Conservation (phyloP, 2,329 filamentous ascomycete genomes). For the Emmonsiellopsis sp. region DNA sequence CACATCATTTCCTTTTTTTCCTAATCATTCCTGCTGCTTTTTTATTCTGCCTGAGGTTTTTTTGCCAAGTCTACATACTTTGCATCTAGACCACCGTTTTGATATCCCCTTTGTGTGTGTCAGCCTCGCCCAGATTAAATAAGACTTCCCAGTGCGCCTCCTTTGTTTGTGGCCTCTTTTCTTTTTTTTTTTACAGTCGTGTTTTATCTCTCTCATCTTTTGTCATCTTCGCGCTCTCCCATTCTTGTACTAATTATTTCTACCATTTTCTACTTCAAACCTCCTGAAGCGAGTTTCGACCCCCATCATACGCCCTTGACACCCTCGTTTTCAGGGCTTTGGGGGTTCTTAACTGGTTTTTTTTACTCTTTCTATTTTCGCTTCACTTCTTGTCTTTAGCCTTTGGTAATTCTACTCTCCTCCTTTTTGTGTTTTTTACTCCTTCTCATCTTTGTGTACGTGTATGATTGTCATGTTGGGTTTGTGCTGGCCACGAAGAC, state of each 20-base stretch:
- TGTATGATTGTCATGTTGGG: no score
- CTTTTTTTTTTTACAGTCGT: not conserved
- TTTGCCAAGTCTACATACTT: constrained; percentile 6
- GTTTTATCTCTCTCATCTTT: constrained; percentile 4
- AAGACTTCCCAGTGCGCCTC: not conserved
- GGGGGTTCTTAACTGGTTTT: no score
- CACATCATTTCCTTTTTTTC: constrained; percentile 21
- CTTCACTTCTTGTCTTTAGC: no score
- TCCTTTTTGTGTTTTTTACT: no score
- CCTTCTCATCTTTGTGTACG: no score
- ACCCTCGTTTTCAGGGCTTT: not conserved
- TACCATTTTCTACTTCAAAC: not conserved
- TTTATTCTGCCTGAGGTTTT: not conserved
- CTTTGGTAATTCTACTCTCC: no score
- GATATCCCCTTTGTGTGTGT: no score
- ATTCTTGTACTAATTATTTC: not conserved
- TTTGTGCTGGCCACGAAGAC: no score
- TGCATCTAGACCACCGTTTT: not conserved
- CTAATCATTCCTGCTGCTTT: constrained; percentile 11
- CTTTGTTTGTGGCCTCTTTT: not conserved
- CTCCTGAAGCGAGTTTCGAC: no score
- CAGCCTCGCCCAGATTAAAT: not conserved
- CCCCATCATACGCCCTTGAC: not conserved
- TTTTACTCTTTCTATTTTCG: no score
- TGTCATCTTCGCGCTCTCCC: not conserved